Evolutionary conservation across 2,329 filamentous ascomycete species (phyloP), one percentile per base, ranked within the genome.

Genomic region (Aspergillus pseudoterreus): DNA sequence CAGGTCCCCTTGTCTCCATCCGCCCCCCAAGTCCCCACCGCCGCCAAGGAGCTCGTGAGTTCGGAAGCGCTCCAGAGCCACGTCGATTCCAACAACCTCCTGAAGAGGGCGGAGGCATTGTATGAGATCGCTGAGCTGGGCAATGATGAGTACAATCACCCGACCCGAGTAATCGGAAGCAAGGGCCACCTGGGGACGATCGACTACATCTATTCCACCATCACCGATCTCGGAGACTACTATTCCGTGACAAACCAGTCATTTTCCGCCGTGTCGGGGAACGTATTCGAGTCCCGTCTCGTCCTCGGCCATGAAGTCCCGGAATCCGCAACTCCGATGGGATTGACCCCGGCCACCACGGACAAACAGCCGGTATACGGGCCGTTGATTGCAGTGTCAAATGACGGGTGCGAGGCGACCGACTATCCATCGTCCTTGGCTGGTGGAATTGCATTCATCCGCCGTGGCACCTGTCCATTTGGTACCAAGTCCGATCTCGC

Each of bases 91-190:
- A 73, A 80, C 22, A 82, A 78, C 21, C 79, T 89, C 8, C 67
- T 84, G 43, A 68, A 73, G 8, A 79, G 84, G 39, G 84, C 86
- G 10, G 74, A 84, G 58, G 68, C 81, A 27, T 77, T 89, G 8
- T 88, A 80, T 60, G 72, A 79, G 47, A 80, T 88, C 50, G 85
- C 86, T 0, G 75, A 84, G 66, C 72, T 78, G 47, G 78, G 79
- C 10, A 71, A 80, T 54, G 73, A 78, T 1, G 82, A 87, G 56
- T 87, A 83, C 63, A 80, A 81, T 54, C 85, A 85, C 60, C 86
- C 86, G 1, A 89, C 86, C 1, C 79, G 86, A 48, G 85, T 88
- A 19, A 88, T 89, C 57, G 85, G 86, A 27, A 86, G 83, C 56
- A 63, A 79, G 64, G 83, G 84, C 19, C 85, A 88, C 61, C 60